phyloP scores from a whole-genome alignment of 768 basidiomycete genomes.

The Pulveroboletus ravenelii region DNA sequence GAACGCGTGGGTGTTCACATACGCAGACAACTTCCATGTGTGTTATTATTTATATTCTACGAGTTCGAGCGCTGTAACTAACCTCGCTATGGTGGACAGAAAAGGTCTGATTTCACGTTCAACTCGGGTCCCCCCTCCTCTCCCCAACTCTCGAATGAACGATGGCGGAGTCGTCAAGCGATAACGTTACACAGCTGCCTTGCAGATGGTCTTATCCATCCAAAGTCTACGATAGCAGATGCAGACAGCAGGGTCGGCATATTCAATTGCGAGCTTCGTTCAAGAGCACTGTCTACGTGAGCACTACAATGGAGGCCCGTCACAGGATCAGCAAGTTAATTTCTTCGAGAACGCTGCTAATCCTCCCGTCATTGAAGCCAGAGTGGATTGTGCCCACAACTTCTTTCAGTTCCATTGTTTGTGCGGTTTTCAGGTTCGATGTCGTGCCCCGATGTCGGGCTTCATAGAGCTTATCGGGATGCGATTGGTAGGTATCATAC shows the following conservation, averaged over 20 bases:
- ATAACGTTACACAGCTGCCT: too few species aligned
- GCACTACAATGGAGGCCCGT: neutral
- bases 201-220: neutral
- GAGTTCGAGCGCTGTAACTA: too few species aligned
- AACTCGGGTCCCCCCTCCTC: too few species aligned
- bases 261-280: neutral
- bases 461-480: slow-evolving; percentile 42
- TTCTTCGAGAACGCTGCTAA: slow-evolving; percentile 48
- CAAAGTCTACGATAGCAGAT: neutral
- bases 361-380: slow-evolving; percentile 55
- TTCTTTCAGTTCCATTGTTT: slow-evolving; percentile 38
- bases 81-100: too few species aligned
- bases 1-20: too few species aligned
- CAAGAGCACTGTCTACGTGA: neutral
- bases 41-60: too few species aligned
- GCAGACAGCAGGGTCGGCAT: neutral
- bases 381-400: slow-evolving; percentile 37
- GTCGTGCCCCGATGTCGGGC: slow-evolving; percentile 35
- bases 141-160: too few species aligned
- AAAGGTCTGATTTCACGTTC: too few species aligned
- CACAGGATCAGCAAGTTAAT: slow-evolving; percentile 37
- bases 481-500: neutral
- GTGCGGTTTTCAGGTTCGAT: slow-evolving; percentile 33
- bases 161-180: too few species aligned
- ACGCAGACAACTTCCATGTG: too few species aligned